phyloP scores from a whole-genome alignment of 2,329 filamentous ascomycete genomes.

The Colletotrichum filicis region DNA sequence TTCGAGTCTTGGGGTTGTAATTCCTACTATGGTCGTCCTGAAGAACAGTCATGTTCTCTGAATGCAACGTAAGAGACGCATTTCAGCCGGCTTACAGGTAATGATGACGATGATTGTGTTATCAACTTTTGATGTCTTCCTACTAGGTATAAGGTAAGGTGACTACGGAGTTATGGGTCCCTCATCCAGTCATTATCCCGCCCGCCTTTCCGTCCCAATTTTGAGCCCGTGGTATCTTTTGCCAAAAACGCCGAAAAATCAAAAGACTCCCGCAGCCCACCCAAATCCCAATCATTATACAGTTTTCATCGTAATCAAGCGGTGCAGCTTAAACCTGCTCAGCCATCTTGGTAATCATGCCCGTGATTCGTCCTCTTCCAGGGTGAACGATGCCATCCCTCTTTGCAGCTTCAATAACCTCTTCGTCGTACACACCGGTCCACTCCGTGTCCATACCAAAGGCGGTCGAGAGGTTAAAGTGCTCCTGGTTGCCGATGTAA shows the following conservation, averaged over 20 bases:
- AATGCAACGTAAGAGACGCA: too few species aligned
- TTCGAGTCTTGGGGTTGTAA: too few species aligned
- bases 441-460: constrained; percentile 52
- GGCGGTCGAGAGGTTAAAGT: constrained; percentile 40
- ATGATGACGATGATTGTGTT: neutral
- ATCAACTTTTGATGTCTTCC: neutral
- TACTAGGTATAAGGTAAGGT: neutral
- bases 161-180: neutral
- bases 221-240: constrained; percentile 15
- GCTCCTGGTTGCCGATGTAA: constrained; percentile 43
- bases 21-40: too few species aligned
- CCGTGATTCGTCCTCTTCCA: constrained; percentile 54
- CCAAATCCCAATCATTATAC: neutral
- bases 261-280: neutral
- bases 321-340: constrained; percentile 6
- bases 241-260: neutral
- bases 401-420: constrained; percentile 45
- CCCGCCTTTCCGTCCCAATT: neutral
- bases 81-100: too few species aligned
- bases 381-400: constrained; percentile 48
- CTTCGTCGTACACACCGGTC: constrained; percentile 46
- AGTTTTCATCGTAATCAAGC: neutral
- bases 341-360: constrained; percentile 40
- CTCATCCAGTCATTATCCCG: neutral
- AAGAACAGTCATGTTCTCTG: too few species aligned